Evolutionary conservation across 2,329 filamentous ascomycete genomes (phyloP), one percentile per base, ranked within the genome.

Genomic region (Alternaria sp.): DNA sequence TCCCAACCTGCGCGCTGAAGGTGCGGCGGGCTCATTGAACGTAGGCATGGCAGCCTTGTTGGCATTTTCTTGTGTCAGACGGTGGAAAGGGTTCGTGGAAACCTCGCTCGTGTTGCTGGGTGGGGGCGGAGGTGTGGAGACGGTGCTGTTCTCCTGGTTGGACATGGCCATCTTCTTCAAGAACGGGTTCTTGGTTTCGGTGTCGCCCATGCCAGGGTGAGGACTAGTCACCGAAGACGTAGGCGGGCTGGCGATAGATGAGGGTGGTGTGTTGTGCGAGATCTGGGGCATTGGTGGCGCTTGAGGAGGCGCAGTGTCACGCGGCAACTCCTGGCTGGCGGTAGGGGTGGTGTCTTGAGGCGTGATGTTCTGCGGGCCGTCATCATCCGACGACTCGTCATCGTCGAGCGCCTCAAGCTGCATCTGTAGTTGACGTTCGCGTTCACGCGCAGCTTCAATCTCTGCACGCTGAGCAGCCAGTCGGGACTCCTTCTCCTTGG

Each of bases 171-270:
- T 89, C 83, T 94, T 96, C 81, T 91, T 93, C 84, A 95, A 93
- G 84, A 97, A 99, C 3, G 96, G 96, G 77, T 98, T 98, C 79
- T 92, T 95, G 73, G 93, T 97, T 80, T 97, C 92, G 2, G 87
- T 85, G 69, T 93, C 90, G 6, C 85, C 82, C 41, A 85, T 81
- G n/a, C 84, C 82, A 59, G 80, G 79, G 41, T 83, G 80, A 33
- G 83, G 83, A 60, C 84, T 86, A 26, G 82, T 80, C 26, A 84
- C 63, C 5, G 79, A 76, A 21, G 87, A 86, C 49, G 87, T 83
- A 4, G 86, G 81, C 3, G 86, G 77, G 65, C 76, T 78, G 20
- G 76, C 73, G 37, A 80, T 72, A 12, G 79, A 77, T 25, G 87
- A 85, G 41, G 87, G 84, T 10, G 85, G 81, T 2, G 86, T 78